Evolutionary conservation across 2,329 filamentous ascomycete genomes (phyloP), one percentile per base, ranked within the genome.

Genomic region (Penicillium capsulatum): DNA sequence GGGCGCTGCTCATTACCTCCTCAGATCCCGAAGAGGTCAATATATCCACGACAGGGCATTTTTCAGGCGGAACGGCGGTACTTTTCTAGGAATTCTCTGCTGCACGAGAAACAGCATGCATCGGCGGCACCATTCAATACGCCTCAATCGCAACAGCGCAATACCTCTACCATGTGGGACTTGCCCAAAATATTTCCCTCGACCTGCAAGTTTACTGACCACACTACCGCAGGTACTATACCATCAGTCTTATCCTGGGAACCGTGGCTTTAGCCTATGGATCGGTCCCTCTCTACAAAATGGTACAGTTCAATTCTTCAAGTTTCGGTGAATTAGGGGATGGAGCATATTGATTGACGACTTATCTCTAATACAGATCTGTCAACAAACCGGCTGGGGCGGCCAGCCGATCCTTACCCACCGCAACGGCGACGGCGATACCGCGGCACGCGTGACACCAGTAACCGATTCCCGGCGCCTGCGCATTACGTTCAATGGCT

Each of bases 401-500:
- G 91, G 91, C 28, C 88, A 95, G 63, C 91, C 91, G 20, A 79
- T 96, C 49, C 87, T 89, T 61, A 88, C 88, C 10, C 78, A 83
- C 14, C 79, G 79, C 31, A 83, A 87, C 69, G 73, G 71, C 47
- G 68, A 75, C 42, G 73, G 71, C 47, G 85, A 94, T 63, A 79
- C 86, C 17, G 79, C 90, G 24, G 75, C 76, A 34, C 86, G 90
- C 39, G 78, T 98, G 31, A 77, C 81, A 32, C 92, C 92, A 11
- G 83, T 96, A 27, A 86, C 80, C 13, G 75, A 80, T 53, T 84
- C 86, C 43, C 86, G 86, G 53, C 86, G 92, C 38, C 84, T 98
- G 57, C 86, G 88, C 45, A 91, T 98, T 50, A 97, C 90, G 17
- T 98, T 98, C 77, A 92, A 89, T 60, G 86, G 90, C 33, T 94